Percentiles rank a stretch among this genome's conserved stretches.
phyloP scores from a whole-genome alignment of 495 filamentous ascomycete species.

The Delitschia confertaspora region DNA sequence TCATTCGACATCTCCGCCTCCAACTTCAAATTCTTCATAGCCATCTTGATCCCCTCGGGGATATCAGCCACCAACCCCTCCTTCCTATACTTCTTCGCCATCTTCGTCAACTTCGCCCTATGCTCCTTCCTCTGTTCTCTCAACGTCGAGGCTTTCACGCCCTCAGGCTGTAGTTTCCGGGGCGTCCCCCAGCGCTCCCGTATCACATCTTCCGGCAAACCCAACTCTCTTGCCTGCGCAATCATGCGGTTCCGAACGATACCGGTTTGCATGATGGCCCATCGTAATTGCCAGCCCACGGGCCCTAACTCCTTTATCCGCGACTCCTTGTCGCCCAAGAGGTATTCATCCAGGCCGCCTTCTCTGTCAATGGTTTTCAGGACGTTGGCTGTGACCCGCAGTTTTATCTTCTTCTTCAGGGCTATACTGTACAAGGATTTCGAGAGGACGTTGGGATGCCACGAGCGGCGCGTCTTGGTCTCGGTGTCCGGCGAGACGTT shows the following conservation, averaged over 20 bases:
- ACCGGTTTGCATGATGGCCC: slow-evolving; percentile 70
- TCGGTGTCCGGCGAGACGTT: slow-evolving; percentile 67
- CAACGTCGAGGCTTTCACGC: too few species aligned
- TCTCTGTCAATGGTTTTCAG: slow-evolving; percentile 79
- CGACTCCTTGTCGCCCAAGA: slow-evolving; percentile 61
- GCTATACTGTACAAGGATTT: slow-evolving; percentile 66
- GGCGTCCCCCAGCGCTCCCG: slow-evolving; percentile 12
- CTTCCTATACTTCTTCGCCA: too few species aligned
- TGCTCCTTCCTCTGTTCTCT: too few species aligned
- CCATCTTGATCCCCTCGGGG: too few species aligned
- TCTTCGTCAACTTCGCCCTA: too few species aligned
- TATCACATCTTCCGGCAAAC: slow-evolving; percentile 35
- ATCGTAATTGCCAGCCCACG: slow-evolving; percentile 78
- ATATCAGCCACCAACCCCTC: too few species aligned
- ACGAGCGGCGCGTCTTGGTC: slow-evolving; percentile 74
- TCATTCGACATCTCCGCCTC: too few species aligned
- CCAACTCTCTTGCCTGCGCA: slow-evolving; percentile 44
- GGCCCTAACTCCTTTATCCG: slow-evolving; percentile 78
- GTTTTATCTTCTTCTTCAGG: slow-evolving; percentile 55
- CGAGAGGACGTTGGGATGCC: slow-evolving; percentile 78
- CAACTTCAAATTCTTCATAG: too few species aligned
- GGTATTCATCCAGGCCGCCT: slow-evolving; percentile 84
- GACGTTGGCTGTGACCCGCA: slow-evolving; percentile 66
- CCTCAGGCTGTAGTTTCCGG: too few species aligned
- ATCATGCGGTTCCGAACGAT: slow-evolving; percentile 51